These are phyloP conservation scores for Saccharomycopsis crataegensis DNA, from an alignment of 1,139 yeast species.

Conservation along the genomic window DNA sequence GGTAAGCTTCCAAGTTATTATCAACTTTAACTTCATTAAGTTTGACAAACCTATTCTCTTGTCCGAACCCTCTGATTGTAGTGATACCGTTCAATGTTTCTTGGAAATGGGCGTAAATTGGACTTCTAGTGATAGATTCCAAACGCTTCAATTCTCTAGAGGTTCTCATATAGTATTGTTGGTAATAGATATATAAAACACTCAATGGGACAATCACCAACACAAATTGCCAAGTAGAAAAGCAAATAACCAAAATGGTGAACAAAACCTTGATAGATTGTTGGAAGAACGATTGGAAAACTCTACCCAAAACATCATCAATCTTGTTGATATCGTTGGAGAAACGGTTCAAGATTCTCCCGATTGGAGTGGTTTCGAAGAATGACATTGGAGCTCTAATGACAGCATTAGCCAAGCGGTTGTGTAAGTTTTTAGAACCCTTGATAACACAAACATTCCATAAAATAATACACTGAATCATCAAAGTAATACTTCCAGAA, in stretches of 20 bases:
- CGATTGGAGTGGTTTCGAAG: constrained; percentile 95
- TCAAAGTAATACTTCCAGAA: constrained; percentile 50
- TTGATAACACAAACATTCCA: constrained; percentile 83
- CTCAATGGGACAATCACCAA: constrained; percentile 66
- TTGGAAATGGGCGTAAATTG: constrained; percentile 94
- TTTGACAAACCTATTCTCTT: constrained; percentile 61
- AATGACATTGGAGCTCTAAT: constrained; percentile 94
- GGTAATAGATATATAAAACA: constrained; percentile 71
- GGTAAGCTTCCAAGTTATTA: constrained; percentile 81
- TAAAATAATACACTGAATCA: constrained; percentile 61
- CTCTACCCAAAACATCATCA: constrained; percentile 81
- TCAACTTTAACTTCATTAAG: constrained; percentile 77
- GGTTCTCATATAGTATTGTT: constrained; percentile 80
- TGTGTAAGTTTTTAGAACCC: constrained; percentile 74
- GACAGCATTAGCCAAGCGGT: constrained; percentile 71
- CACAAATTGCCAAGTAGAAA: constrained; percentile 82
- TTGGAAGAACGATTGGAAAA: constrained; percentile 73
- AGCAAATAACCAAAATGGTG: constrained; percentile 74
- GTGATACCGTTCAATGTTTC: constrained; percentile 88
- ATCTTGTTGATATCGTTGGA: constrained; percentile 90
- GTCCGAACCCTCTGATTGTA: constrained; percentile 83
- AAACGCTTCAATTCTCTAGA: constrained; percentile 93
- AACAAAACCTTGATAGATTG: constrained; percentile 70
- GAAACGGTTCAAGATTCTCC: constrained; percentile 87
- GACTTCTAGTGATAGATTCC: constrained; percentile 89